A percentile compares a stretch with the other conserved stretches of the same genome.
These are phyloP conservation scores for Hibiscus syriacus DNA, from an alignment of 345 rosid species.

Conservation along the genomic window DNA sequence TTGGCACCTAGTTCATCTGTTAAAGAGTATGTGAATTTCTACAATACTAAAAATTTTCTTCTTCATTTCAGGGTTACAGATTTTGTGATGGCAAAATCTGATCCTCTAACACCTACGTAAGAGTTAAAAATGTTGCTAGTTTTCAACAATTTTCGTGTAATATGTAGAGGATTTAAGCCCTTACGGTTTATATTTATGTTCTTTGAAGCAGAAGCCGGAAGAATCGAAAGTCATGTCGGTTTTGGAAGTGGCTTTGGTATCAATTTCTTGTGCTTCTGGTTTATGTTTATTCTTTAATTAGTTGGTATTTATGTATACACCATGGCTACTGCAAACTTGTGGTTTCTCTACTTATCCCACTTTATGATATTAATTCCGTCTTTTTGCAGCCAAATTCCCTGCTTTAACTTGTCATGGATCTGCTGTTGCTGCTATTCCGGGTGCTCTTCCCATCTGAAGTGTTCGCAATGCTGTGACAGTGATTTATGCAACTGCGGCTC, in stretches of 20 bases:
- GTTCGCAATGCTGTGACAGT: background rate
- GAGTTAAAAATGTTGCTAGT: background rate
- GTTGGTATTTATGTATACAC: too few species aligned
- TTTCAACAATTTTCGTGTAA: background rate
- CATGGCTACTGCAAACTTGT: too few species aligned
- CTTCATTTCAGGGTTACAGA: background rate
- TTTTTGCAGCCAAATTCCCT: slow-evolving; percentile 49
- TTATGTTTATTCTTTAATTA: background rate
- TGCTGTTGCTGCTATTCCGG: background rate
- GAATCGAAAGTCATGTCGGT: slow-evolving; percentile 47
- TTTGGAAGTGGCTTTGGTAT: slow-evolving; percentile 38
- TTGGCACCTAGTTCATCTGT: background rate
- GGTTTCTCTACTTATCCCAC: background rate
- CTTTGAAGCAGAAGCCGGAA: slow-evolving; percentile 41
- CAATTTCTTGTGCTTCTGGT: background rate
- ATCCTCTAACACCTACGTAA: background rate
- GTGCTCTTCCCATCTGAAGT: background rate
- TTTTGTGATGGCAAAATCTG: background rate
- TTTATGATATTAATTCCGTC: background rate
- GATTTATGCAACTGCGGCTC: background rate
- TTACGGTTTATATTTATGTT: background rate
- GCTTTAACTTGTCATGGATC: slow-evolving; percentile 41
- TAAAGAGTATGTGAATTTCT: too few species aligned
- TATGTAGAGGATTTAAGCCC: background rate
- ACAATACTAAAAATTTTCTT: background rate